These are phyloP conservation scores for Termitomyces sp. DNA, from an alignment of 768 basidiomycete genomes.

Conservation along the genomic window DNA sequence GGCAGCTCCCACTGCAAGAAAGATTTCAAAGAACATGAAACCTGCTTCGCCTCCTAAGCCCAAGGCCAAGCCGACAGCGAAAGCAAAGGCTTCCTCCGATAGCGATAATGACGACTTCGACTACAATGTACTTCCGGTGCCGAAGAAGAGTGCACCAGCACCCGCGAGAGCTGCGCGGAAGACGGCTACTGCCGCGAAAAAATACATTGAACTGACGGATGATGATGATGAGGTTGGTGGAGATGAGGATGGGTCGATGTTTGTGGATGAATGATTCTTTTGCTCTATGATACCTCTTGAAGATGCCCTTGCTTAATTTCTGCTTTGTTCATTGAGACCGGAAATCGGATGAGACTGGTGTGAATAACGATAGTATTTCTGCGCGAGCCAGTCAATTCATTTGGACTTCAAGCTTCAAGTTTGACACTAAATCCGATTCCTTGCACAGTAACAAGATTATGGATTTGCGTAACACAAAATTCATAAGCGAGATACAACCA, in stretches of 20 bases:
- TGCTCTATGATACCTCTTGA: not conserved
- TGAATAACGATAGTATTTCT: not conserved
- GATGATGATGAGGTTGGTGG: conserved; percentile 42
- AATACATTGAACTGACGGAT: conserved; percentile 57
- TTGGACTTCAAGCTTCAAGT: not conserved
- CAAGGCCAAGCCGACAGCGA: conserved; percentile 44
- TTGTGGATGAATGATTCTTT: conserved; percentile 26
- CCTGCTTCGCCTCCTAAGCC: conserved; percentile 47
- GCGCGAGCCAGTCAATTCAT: not conserved
- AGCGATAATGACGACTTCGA: conserved; percentile 43
- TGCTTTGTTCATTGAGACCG: not conserved
- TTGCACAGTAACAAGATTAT: not conserved
- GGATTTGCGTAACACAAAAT: no score
- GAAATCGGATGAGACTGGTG: not conserved
- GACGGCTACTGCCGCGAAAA: conserved; percentile 37
- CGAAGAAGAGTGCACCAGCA: conserved; percentile 38
- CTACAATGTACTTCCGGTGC: conserved; percentile 34
- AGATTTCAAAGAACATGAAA: conserved; percentile 57
- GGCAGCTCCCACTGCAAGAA: conserved; percentile 34
- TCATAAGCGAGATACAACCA: no score
- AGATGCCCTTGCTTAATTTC: not conserved
- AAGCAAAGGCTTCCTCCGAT: conserved; percentile 33
- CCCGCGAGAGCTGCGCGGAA: conserved; percentile 46
- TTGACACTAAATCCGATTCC: not conserved
- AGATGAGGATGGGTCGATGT: conserved; percentile 42